phyloP scores from a whole-genome alignment of 768 basidiomycete genomes.

The Leccinellum albellum region DNA sequence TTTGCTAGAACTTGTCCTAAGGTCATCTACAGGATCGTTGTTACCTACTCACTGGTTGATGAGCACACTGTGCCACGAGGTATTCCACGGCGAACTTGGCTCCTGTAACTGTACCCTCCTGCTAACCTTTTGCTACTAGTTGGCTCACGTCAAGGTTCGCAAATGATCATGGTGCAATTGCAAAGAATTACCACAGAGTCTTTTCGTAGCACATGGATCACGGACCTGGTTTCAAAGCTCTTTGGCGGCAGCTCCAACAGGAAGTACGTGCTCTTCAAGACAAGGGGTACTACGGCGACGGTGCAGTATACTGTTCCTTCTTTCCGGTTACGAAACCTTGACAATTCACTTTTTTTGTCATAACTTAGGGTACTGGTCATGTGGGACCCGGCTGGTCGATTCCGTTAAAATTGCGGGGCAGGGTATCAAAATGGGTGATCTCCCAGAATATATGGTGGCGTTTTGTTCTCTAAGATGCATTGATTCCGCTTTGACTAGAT shows the following conservation, averaged over 20 bases:
- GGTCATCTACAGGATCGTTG: constrained; percentile 57
- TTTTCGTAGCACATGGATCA: constrained; percentile 71
- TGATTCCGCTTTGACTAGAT: background rate
- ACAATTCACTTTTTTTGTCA: background rate
- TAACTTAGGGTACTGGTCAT: constrained; percentile 75
- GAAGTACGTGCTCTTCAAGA: constrained; percentile 71
- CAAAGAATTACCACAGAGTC: background rate
- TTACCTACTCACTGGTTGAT: constrained; percentile 64
- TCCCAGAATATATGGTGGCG: constrained; percentile 74
- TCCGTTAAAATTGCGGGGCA: constrained; percentile 51
- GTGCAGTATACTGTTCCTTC: constrained; percentile 32
- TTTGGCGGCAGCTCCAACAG: constrained; percentile 61
- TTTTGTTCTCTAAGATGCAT: background rate
- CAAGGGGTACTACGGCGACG: constrained; percentile 81
- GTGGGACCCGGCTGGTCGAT: constrained; percentile 67
- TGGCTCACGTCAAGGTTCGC: constrained; percentile 77
- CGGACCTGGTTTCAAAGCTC: constrained; percentile 66
- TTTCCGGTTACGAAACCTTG: constrained; percentile 2
- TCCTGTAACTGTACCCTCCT: background rate
- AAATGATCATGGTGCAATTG: background rate
- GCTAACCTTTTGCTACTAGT: constrained; percentile 36
- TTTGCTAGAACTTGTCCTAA: constrained; percentile 65
- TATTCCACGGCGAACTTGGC: constrained; percentile 29
- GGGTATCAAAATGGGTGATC: constrained; percentile 50
- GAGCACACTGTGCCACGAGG: constrained; percentile 82